A percentile compares a stretch with the other conserved stretches of the same genome.
Conservation (phyloP, 1,139 yeast species). For the Saccharomycopsis hybrid region DNA sequence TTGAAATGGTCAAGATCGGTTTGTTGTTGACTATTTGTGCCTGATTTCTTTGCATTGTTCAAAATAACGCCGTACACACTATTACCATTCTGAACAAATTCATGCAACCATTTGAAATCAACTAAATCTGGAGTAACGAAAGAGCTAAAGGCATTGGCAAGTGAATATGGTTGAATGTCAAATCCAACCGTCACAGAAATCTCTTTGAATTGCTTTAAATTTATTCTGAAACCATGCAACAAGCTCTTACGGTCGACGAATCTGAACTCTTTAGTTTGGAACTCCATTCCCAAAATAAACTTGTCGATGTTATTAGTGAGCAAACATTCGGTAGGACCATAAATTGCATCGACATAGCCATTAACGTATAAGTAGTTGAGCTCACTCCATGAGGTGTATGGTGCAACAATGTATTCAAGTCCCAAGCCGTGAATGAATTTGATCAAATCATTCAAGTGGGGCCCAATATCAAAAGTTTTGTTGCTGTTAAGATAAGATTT, state of each 20-base stretch:
- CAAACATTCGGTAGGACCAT: slow-evolving; percentile 78
- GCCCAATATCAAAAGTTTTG: too few relatives aligned
- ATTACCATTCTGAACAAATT: slow-evolving; percentile 39
- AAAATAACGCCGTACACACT: slow-evolving; percentile 37
- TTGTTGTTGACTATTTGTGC: slow-evolving; percentile 20
- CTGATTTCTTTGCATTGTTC: slow-evolving; percentile 17
- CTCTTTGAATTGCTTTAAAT: slow-evolving; percentile 65
- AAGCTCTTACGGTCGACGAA: slow-evolving; percentile 57
- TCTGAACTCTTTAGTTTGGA: slow-evolving; percentile 55
- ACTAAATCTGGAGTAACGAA: slow-evolving; percentile 1
- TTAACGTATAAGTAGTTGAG: slow-evolving; percentile 57
- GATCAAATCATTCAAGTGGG: slow-evolving; percentile 36
- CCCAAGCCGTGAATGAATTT: slow-evolving; percentile 49
- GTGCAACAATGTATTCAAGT: slow-evolving; percentile 70
- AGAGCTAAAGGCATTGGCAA: slow-evolving; percentile 3
- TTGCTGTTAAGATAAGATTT: too few relatives aligned
- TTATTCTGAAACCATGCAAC: slow-evolving; percentile 52
- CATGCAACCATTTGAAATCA: slow-evolving; percentile 24
- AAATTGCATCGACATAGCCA: slow-evolving; percentile 63
- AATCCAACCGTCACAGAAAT: slow-evolving; percentile 75
- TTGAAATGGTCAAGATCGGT: slow-evolving; percentile 36
- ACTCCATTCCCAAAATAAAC: slow-evolving; percentile 68
- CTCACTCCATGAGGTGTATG: slow-evolving; percentile 79
- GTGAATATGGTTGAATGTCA: slow-evolving; percentile 52
- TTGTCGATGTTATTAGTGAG: slow-evolving; percentile 58